A percentile compares a stretch with the other conserved stretches of the same genome.
Evolutionary conservation across 768 basidiomycete species (phyloP).

Genomic region (Lactarius sp.): DNA sequence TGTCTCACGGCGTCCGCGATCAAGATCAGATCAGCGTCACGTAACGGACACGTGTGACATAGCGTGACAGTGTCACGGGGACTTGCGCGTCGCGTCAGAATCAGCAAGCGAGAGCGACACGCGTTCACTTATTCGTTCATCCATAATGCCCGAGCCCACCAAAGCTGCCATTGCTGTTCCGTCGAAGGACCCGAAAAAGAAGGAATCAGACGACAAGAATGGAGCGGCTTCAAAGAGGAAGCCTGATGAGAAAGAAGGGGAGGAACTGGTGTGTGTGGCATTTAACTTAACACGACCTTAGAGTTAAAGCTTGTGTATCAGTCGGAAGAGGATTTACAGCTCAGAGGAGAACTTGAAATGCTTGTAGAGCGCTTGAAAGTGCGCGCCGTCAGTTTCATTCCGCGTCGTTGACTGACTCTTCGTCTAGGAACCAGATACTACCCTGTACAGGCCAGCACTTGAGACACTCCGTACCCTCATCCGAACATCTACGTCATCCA

Average conservation of each 20-base stretch:
- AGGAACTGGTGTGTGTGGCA: slow-evolving; percentile 71
- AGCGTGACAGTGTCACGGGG: slow-evolving; percentile 15
- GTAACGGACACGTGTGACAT: background rate
- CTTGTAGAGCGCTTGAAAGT: slow-evolving; percentile 91
- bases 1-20: too few relatives aligned
- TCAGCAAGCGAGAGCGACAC: background rate
- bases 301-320: slow-evolving; percentile 30
- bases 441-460: slow-evolving; percentile 82
- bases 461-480: slow-evolving; percentile 93
- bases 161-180: slow-evolving; percentile 58
- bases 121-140: slow-evolving; percentile 8
- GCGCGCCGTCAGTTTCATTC: slow-evolving; percentile 24
- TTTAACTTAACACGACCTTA: background rate
- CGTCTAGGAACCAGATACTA: slow-evolving; percentile 77
- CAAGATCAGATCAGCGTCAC: background rate
- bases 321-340: slow-evolving; percentile 94
- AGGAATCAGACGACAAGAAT: slow-evolving; percentile 49
- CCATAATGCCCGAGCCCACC: slow-evolving; percentile 52
- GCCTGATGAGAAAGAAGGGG: slow-evolving; percentile 48
- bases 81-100: slow-evolving; percentile 21
- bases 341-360: slow-evolving; percentile 95
- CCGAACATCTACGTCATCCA: slow-evolving; percentile 93
- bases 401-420: slow-evolving; percentile 6
- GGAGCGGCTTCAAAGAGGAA: slow-evolving; percentile 36
- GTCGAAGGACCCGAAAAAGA: slow-evolving; percentile 73